These are phyloP conservation scores for Lobulomyces angularis DNA, from an alignment of 192 early-diverging fungal genomes.

Conservation along the genomic window DNA sequence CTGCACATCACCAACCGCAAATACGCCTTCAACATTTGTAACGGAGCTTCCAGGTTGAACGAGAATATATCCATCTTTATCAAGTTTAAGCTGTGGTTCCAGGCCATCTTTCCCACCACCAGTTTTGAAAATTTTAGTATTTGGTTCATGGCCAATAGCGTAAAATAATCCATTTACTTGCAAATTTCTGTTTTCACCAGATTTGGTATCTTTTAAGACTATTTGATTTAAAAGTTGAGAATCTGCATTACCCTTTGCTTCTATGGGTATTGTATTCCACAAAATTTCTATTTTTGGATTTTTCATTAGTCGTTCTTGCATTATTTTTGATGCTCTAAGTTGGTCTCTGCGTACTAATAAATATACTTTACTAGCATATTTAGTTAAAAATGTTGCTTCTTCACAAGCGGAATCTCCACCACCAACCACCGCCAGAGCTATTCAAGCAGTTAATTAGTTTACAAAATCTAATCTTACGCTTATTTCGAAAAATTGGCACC, in stretches of 20 bases:
- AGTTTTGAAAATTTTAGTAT: slow-evolving; percentile 20
- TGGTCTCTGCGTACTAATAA: slow-evolving; percentile 82
- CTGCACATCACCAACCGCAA: slow-evolving; percentile 94
- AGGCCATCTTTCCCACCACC: slow-evolving; percentile 46
- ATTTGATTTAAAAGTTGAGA: slow-evolving; percentile 57
- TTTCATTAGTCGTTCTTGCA: slow-evolving; percentile 69
- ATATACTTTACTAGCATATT: slow-evolving; percentile 84
- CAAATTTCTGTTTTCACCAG: slow-evolving; percentile 40
- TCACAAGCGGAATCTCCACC: slow-evolving; percentile 87
- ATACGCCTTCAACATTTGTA: slow-evolving; percentile 78
- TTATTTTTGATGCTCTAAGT: slow-evolving; percentile 89
- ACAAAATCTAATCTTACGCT: slow-evolving; percentile 24
- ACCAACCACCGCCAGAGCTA: slow-evolving; percentile 73
- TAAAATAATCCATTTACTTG: slow-evolving; percentile 86
- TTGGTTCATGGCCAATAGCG: slow-evolving; percentile 91
- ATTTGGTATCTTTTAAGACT: slow-evolving; percentile 56
- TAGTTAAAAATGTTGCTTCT: slow-evolving; percentile 90
- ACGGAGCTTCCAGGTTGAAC: slow-evolving; percentile 50
- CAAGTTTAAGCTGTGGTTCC: slow-evolving; percentile 55
- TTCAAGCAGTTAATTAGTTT: not conserved
- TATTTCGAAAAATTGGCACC: slow-evolving; percentile 86
- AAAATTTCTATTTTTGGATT: slow-evolving; percentile 81
- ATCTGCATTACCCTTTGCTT: slow-evolving; percentile 80
- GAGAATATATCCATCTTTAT: slow-evolving; percentile 80
- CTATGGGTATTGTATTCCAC: slow-evolving; percentile 71